Percentiles rank a stretch among this genome's conserved stretches.
These are phyloP conservation scores for Osmozyma mogii DNA, from an alignment of 805 yeast genomes.

Conservation along the genomic window DNA sequence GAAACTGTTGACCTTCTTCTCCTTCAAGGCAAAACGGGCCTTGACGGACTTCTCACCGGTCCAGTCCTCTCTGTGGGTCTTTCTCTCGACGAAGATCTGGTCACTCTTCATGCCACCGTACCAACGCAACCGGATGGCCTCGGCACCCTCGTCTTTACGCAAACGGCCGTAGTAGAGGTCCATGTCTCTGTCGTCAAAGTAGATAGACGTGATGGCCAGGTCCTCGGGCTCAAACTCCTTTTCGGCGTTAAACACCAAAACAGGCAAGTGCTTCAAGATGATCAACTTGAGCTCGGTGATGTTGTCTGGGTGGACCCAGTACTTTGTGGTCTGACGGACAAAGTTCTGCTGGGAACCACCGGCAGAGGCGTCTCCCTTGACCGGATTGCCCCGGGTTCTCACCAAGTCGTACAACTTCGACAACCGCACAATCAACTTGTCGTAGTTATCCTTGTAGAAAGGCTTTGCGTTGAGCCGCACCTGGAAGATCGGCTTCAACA, in stretches of 20 bases:
- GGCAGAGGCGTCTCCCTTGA: constrained; percentile 92
- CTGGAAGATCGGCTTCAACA: constrained; percentile 85
- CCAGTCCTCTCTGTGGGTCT: constrained; percentile 99
- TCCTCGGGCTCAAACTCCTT: constrained; percentile 95
- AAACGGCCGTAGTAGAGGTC: constrained; percentile 92
- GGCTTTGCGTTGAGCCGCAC: constrained; percentile 91
- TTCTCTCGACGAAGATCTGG: constrained; percentile 90
- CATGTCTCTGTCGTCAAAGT: constrained; percentile 83
- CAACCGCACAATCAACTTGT: constrained; percentile 77
- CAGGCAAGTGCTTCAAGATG: constrained; percentile 91
- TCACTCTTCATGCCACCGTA: constrained; percentile 96
- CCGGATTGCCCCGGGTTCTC: constrained; percentile 93
- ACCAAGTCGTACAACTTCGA: constrained; percentile 87
- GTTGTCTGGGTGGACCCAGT: constrained; percentile 99
- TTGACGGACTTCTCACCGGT: constrained; percentile 99
- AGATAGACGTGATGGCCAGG: constrained; percentile 93
- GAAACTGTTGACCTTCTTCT: constrained; percentile 80
- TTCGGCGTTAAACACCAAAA: constrained; percentile 89
- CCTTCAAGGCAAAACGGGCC: constrained; percentile 90
- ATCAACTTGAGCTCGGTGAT: constrained; percentile 92
- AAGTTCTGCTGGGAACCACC: constrained; percentile 98
- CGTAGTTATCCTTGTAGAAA: constrained; percentile 92
- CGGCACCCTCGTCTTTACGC: constrained; percentile 97
- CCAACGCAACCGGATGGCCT: constrained; percentile 97
- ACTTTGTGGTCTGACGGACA: constrained; percentile 96